Conservation (phyloP, 2,329 filamentous ascomycete species). For the Aspergillus puulaauensis region DNA sequence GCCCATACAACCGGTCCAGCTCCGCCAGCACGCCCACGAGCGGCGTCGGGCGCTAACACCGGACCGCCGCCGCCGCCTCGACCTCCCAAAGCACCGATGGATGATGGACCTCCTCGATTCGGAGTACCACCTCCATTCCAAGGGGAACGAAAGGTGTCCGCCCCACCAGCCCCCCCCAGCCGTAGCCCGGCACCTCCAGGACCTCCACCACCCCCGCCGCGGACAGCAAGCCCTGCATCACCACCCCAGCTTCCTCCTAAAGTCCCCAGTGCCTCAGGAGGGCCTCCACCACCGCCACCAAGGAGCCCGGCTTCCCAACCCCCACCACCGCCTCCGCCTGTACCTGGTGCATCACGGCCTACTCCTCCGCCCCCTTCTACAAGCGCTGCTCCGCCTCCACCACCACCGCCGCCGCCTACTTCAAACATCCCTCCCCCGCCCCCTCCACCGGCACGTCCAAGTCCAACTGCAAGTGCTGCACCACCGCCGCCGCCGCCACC, state of each 20-base stretch:
- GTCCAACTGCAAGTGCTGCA: constrained; percentile 24
- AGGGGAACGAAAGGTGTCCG: constrained; percentile 61
- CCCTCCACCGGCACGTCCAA: constrained; percentile 32
- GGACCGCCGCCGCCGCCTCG: constrained; percentile 68
- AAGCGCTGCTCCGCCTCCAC: constrained; percentile 50
- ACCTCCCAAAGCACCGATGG: constrained; percentile 69
- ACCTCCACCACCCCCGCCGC: constrained; percentile 66
- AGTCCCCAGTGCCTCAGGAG: constrained; percentile 39
- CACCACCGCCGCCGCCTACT: constrained; percentile 43
- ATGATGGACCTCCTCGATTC: constrained; percentile 65
- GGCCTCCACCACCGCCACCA: constrained; percentile 60
- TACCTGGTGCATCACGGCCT: constrained; percentile 33
- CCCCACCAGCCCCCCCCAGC: constrained; percentile 72
- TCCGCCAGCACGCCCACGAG: constrained; percentile 49
- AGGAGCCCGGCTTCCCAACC: constrained; percentile 35
- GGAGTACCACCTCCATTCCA: constrained; percentile 78
- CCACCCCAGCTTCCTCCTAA: constrained; percentile 53
- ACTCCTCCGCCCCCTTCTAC: constrained; percentile 30
- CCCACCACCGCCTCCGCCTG: constrained; percentile 42
- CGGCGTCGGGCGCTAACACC: constrained; percentile 50
- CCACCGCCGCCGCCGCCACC: constrained; percentile 39
- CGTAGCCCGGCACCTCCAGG: constrained; percentile 58
- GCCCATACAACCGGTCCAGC: constrained; percentile 56
- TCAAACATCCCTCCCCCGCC: constrained; percentile 48
- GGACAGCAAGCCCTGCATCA: constrained; percentile 44